Evolutionary conservation across 2,329 filamentous ascomycete species (phyloP), one percentile per base, ranked within the genome.

Genomic region (Alternaria ventricosa): DNA sequence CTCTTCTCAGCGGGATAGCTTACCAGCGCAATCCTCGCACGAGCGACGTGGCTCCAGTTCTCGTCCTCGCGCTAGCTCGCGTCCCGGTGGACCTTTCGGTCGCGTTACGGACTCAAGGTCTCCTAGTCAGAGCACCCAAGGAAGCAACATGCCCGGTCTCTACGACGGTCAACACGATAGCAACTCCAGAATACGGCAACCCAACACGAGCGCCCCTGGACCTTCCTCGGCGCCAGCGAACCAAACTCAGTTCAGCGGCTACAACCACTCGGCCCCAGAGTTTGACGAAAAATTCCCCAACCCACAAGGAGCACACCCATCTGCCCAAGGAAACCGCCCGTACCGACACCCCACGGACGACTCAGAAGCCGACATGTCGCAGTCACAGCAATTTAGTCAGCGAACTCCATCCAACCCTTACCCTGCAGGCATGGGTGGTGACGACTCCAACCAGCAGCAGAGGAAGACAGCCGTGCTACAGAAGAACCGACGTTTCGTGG

Each of bases 401-500:
- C 50, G 56, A 8, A 60, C 43, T 5, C 33, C 61, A 13, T 63
- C 61, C 5, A 76, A 72, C 44, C 78, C 77, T 46, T 81, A 81
- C 78, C 84, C 79, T 69, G 79, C 69, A 65, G 82, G 72, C 65
- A 78, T 79, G 76, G 72, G 78, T 53, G 73, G 75, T 36, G 70
- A 71, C 13, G 75, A 73, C 5, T 49, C 53, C 11, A 50, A 56
- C 7, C 64, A 62, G 47, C 64, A 72, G 44, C 69, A 73, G 56
- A 70, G 71, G 54, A 66, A 72, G 51, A 71, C 75, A 47, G 88
- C 87, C 33, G 88, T 92, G 11, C 83, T 96, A 49, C 92, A 96
- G 74, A 97, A 97, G 79, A 94, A 95, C 81, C 89, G 94, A 61
- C 90, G 88, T 69, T 97, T 99, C 72, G 90, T 88, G 2, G 94